Evolutionary conservation across 257 asterid genomes (phyloP).

Genomic region (Solanum verrucosum): DNA sequence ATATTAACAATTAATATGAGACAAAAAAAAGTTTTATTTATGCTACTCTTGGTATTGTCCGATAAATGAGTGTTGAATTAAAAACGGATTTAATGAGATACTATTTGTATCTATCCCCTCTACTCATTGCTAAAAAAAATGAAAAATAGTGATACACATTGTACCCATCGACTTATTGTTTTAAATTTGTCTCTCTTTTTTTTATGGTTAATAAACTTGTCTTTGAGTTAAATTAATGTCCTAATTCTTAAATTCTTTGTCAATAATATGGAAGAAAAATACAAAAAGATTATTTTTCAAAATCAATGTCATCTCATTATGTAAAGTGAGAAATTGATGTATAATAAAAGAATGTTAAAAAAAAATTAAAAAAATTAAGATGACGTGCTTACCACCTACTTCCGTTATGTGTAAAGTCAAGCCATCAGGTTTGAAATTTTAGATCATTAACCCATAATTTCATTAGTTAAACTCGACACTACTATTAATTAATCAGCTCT

Average conservation of each 20-base stretch:
- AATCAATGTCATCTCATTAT: background rate
- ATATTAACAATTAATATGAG: background rate
- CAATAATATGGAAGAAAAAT: background rate
- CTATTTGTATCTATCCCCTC: background rate
- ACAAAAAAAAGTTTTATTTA: background rate
- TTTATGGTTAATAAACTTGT: background rate
- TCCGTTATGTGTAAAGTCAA: background rate
- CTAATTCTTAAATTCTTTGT: background rate
- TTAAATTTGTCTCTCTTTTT: background rate
- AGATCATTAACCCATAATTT: background rate
- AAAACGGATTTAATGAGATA: background rate
- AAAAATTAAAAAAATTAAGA: background rate
- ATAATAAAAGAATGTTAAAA: background rate
- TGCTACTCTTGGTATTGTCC: background rate
- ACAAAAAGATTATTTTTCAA: background rate
- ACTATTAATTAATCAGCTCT: background rate
- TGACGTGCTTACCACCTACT: background rate
- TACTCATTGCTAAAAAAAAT: background rate
- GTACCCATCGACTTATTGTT: background rate
- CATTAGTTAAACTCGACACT: background rate
- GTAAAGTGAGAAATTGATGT: background rate
- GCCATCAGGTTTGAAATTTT: background rate
- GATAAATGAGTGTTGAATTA: background rate
- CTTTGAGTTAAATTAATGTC: background rate
- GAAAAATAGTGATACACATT: background rate